phyloP scores from a whole-genome alignment of 177 flowering plant genomes.

The Vitis hybrid region DNA sequence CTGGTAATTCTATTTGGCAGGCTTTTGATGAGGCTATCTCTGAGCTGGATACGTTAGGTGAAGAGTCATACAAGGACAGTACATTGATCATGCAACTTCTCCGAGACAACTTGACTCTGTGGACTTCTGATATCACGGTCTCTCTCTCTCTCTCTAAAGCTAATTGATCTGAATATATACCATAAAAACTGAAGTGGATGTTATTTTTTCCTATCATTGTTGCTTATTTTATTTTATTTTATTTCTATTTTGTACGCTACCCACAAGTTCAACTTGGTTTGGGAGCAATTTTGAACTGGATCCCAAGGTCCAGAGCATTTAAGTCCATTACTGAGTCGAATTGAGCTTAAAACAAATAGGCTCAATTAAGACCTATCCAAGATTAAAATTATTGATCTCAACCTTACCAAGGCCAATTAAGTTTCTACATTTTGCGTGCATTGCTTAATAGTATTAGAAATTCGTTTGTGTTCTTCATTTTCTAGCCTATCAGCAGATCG shows the following conservation, averaged over 20 bases:
- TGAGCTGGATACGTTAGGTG: slow-evolving; percentile 80
- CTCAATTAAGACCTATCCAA: background rate
- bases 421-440: background rate
- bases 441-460: too few species aligned
- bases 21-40: slow-evolving; percentile 89
- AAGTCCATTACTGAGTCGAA: background rate
- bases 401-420: background rate
- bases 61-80: slow-evolving; percentile 87
- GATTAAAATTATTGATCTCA: background rate
- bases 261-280: background rate
- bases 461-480: too few species aligned
- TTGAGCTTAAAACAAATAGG: background rate
- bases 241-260: background rate
- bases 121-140: slow-evolving; percentile 80
- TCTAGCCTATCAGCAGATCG: background rate
- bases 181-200: too few species aligned
- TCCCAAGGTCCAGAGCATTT: too few species aligned
- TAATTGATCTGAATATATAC: too few species aligned
- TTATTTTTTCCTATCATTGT: too few species aligned
- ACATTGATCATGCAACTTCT: slow-evolving; percentile 89
- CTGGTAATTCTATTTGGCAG: slow-evolving; percentile 23
- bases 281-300: too few species aligned
- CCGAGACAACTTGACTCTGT: slow-evolving; percentile 75
- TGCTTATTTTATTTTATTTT: background rate
- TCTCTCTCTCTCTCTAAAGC: slow-evolving; percentile 22